Evolutionary conservation across 2,329 filamentous ascomycete species (phyloP).

Genomic region (Aureobasidium sp.): DNA sequence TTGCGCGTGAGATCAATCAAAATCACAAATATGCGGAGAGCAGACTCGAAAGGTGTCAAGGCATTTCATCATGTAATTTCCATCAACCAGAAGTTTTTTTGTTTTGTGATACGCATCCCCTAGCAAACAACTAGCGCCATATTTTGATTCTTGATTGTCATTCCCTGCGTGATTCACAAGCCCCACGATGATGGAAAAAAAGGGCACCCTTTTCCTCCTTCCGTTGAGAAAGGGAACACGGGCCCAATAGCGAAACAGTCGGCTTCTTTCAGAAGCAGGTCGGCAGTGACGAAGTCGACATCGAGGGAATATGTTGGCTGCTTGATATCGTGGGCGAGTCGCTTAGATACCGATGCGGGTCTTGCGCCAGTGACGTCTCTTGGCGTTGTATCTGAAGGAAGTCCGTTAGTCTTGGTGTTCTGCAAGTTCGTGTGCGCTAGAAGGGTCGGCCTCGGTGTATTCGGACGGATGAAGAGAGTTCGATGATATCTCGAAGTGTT

Average conservation of each 20-base stretch:
- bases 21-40: not conserved
- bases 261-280: slow-evolving; percentile 14
- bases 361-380: slow-evolving; percentile 99
- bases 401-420: slow-evolving; percentile 10
- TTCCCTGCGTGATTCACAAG: slow-evolving; percentile 10
- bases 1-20: not conserved
- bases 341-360: slow-evolving; percentile 96
- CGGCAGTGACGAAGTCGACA: slow-evolving; percentile 11
- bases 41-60: slow-evolving; percentile 6
- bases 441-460: not conserved
- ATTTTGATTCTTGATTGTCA: slow-evolving; percentile 14
- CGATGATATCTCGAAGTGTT: not conserved
- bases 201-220: not conserved
- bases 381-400: slow-evolving; percentile 86
- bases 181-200: slow-evolving; percentile 13
- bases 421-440: not conserved
- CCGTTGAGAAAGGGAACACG: slow-evolving; percentile 7
- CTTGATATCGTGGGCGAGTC: slow-evolving; percentile 36
- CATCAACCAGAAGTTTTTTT: slow-evolving; percentile 17
- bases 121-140: slow-evolving; percentile 16
- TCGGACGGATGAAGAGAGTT: not conserved
- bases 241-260: slow-evolving; percentile 13
- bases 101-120: slow-evolving; percentile 14
- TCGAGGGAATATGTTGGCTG: slow-evolving; percentile 15
- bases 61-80: slow-evolving; percentile 14